phyloP scores from a whole-genome alignment of 2,329 filamentous ascomycete genomes.

The Aureobasidium sp. region DNA sequence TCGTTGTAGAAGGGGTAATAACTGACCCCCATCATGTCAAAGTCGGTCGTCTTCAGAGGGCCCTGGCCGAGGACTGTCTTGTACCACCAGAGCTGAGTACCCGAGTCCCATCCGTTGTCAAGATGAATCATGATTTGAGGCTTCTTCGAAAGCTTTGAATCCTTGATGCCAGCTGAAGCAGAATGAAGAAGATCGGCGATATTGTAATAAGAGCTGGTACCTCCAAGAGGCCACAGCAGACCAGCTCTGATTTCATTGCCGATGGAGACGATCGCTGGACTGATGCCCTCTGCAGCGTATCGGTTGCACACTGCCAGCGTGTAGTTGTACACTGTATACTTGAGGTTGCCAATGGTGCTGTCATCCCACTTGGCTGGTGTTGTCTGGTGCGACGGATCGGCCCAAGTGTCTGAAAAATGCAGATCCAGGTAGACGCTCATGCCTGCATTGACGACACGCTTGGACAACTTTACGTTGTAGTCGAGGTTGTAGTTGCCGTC shows the following conservation, averaged over 20 bases:
- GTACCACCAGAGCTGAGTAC: slow-evolving; percentile 27
- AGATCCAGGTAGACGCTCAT: slow-evolving; percentile 29
- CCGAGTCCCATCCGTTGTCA: slow-evolving; percentile 29
- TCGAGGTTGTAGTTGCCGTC: slow-evolving; percentile 26
- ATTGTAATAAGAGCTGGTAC: slow-evolving; percentile 28
- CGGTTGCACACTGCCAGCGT: slow-evolving; percentile 32
- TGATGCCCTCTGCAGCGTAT: slow-evolving; percentile 34
- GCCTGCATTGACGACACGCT: slow-evolving; percentile 27
- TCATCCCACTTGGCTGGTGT: slow-evolving; percentile 29
- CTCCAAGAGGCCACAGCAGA: slow-evolving; percentile 31
- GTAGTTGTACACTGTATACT: slow-evolving; percentile 27
- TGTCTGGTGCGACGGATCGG: slow-evolving; percentile 30
- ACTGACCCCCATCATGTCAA: slow-evolving; percentile 27
- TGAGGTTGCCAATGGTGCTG: slow-evolving; percentile 27
- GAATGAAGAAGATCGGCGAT: slow-evolving; percentile 29
- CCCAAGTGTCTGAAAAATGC: slow-evolving; percentile 31
- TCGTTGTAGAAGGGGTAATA: slow-evolving; percentile 29
- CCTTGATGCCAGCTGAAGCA: slow-evolving; percentile 26
- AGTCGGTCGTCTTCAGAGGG: slow-evolving; percentile 22
- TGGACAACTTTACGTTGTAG: slow-evolving; percentile 31
- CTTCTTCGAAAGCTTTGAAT: slow-evolving; percentile 21
- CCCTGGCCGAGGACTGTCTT: slow-evolving; percentile 25
- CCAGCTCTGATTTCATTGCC: slow-evolving; percentile 34
- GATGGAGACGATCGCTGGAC: slow-evolving; percentile 34
- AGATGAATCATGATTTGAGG: slow-evolving; percentile 29